Evolutionary conservation across 148 eudicot species (phyloP).

Genomic region (Fagopyrum homotropicum): DNA sequence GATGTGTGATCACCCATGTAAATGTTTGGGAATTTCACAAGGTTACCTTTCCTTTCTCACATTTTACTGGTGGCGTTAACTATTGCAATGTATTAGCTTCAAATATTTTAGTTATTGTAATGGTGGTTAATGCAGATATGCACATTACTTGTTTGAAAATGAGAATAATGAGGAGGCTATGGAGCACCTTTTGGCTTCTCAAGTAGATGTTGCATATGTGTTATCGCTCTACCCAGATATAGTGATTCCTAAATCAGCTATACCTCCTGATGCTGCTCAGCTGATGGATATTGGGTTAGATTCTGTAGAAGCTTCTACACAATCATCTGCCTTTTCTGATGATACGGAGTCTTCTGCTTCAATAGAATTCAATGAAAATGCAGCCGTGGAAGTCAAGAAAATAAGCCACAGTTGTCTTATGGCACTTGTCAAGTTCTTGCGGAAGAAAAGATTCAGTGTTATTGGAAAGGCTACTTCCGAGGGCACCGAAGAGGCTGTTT

Average conservation of each 20-base stretch:
- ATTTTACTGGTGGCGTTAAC: background rate
- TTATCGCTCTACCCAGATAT: conserved; percentile 88
- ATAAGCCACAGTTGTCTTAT: conserved; percentile 87
- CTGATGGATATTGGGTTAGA: conserved; percentile 64
- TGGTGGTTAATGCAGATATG: conserved; percentile 56
- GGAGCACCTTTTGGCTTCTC: conserved; percentile 95
- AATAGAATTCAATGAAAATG: conserved; percentile 52
- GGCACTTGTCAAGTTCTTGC: conserved; percentile 91
- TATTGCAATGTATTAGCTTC: background rate
- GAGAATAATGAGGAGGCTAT: conserved; percentile 96
- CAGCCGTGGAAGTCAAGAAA: conserved; percentile 74
- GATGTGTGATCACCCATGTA: background rate
- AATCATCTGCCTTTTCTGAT: conserved; percentile 76
- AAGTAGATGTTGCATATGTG: conserved; percentile 87
- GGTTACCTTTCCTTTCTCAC: background rate
- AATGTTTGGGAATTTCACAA: background rate
- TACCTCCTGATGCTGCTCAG: conserved; percentile 67
- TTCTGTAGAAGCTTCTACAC: conserved; percentile 58
- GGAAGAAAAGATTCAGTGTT: conserved; percentile 68
- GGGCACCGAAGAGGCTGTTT: conserved; percentile 93
- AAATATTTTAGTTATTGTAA: background rate
- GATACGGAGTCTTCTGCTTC: conserved; percentile 66
- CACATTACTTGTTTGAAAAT: conserved; percentile 89
- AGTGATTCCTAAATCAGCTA: conserved; percentile 62
- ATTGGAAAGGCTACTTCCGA: conserved; percentile 93